Evolutionary conservation across 2,329 filamentous ascomycete genomes (phyloP), one percentile per base, ranked within the genome.

Genomic region (Fusarium nygamai): DNA sequence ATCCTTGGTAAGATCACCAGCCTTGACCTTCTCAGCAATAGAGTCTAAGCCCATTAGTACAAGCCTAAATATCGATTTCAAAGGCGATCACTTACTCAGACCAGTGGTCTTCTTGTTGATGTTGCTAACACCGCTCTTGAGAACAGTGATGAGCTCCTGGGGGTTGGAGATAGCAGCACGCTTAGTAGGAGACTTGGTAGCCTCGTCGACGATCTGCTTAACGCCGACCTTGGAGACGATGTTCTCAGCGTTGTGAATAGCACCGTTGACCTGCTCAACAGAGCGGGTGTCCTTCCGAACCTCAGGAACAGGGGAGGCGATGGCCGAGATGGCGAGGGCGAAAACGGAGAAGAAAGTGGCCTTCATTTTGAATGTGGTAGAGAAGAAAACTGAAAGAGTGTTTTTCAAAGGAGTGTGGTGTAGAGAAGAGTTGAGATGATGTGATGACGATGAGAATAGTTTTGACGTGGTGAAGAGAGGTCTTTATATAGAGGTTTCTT

Each of bases 321-420:
- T 61, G 61, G 63, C 77, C 27, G 77, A 62, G 39, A 67, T 33
- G 50, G 75, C 75, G 58, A 78, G 64, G 24, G 77, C 54, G 60
- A 78, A 71, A 54, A 78, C 27, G 29, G 76, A 72, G 67, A 78
- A 71, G 70, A 78, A 69, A 66, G 75, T 43, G 39, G 68, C 61
- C 77, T 78, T 78, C 77, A 78, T 78, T 67, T 63, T 78, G 73
- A 67, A 67, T 38, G 16, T 46, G 22, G 22, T 56, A 41, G 14
- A 36, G 6, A 39, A 58, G 19, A 39, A 27, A 43, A 19, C 13
- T 57, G 5, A 33, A n/a, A 29, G 48, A 29, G n/a, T 38, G 22
- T 34, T 46, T 34, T 51, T 34, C 20, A 51, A 46, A 61, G 27
- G 48, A 50, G 54, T 59, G 38, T 61, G 56, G 31, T 33, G 51